Percentiles rank a stretch among this genome's conserved stretches.
Conservation (phyloP, 2,329 filamentous ascomycete genomes). For the Fusarium virguliforme region DNA sequence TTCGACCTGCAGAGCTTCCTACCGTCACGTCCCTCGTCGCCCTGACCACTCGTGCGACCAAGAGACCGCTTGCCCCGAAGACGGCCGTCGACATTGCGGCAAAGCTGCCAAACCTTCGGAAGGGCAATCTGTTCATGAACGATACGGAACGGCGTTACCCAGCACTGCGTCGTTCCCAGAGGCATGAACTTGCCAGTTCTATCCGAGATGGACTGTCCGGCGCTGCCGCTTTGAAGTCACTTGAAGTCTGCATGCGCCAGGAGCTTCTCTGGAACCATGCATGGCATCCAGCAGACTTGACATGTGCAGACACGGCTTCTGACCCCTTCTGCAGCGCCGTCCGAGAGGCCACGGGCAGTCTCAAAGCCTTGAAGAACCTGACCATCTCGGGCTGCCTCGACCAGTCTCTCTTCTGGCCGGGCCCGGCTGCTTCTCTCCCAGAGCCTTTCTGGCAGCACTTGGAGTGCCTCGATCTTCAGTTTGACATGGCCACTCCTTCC, state of each 20-base stretch:
- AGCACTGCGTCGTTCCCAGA: constrained; percentile 28
- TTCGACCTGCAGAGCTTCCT: constrained; percentile 23
- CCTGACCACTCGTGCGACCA: constrained; percentile 31
- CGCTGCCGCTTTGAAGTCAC: constrained; percentile 25
- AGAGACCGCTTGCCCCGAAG: constrained; percentile 27
- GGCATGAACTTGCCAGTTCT: constrained; percentile 31
- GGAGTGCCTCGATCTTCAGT: constrained; percentile 36
- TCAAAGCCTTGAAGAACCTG: constrained; percentile 28
- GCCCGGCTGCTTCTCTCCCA: constrained; percentile 16
- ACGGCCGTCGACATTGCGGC: constrained; percentile 33
- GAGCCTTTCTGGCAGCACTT: constrained; percentile 38
- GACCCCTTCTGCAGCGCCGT: constrained; percentile 32
- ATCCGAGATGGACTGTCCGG: constrained; percentile 27
- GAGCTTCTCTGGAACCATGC: constrained; percentile 41
- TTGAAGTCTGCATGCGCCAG: constrained; percentile 36
- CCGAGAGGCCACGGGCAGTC: constrained; percentile 25
- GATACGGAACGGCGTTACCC: constrained; percentile 36
- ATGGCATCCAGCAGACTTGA: constrained; percentile 34
- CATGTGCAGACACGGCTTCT: constrained; percentile 10
- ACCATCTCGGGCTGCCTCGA: constrained; percentile 36
- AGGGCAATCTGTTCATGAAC: constrained; percentile 31
- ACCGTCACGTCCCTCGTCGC: constrained; percentile 28
- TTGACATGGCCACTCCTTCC: constrained; percentile 38
- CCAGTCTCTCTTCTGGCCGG: constrained; percentile 35
- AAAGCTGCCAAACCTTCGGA: constrained; percentile 36